phyloP scores from a whole-genome alignment of 2,329 filamentous ascomycete species.

The Nigrospora osmanthi region DNA sequence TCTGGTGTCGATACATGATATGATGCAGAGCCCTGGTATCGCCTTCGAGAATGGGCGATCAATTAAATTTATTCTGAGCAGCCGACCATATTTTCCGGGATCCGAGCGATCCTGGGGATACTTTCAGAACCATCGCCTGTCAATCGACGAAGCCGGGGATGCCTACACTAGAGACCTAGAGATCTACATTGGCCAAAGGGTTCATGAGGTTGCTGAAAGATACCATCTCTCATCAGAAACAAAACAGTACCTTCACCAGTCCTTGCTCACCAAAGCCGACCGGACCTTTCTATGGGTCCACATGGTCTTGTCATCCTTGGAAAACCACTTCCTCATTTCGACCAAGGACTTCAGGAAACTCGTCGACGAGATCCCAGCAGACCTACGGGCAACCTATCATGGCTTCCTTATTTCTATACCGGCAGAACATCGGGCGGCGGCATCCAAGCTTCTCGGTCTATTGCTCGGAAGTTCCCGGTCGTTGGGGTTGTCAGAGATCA shows the following conservation, averaged over 20 bases:
- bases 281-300: constrained; percentile 29
- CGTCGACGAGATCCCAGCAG: constrained; percentile 19
- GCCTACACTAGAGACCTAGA: constrained; percentile 20
- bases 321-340: constrained; percentile 16
- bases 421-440: constrained; percentile 12
- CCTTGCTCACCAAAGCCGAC: constrained; percentile 22
- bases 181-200: constrained; percentile 20
- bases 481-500: constrained; percentile 23
- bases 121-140: constrained; percentile 5
- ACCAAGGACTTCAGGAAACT: constrained; percentile 18
- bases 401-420: constrained; percentile 20
- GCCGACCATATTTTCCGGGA: constrained; percentile 16
- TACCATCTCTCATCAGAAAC: constrained; percentile 14
- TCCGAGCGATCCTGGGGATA: background rate
- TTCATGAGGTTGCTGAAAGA: constrained; percentile 20
- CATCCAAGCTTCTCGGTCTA: constrained; percentile 20
- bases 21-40: constrained; percentile 8
- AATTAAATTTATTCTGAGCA: constrained; percentile 25
- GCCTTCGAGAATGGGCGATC: constrained; percentile 6
- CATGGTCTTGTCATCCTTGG: constrained; percentile 24
- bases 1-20: constrained; percentile 13
- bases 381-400: constrained; percentile 20
- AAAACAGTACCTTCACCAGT: constrained; percentile 17
- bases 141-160: constrained; percentile 12
- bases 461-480: constrained; percentile 24